phyloP scores from a whole-genome alignment of 2,329 filamentous ascomycete species.

The Volutella citrinella region DNA sequence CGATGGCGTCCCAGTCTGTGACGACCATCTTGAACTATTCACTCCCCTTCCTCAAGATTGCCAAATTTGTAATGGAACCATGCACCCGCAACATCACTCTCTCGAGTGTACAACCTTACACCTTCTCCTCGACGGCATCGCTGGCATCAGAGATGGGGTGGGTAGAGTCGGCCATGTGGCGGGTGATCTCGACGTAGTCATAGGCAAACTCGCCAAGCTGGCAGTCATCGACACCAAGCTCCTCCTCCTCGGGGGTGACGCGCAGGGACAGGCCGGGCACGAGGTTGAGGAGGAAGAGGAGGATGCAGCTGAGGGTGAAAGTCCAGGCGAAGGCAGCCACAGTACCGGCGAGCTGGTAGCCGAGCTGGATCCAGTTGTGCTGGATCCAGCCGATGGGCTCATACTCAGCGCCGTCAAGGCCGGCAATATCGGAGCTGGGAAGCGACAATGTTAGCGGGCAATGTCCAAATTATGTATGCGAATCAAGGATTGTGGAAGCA shows the following conservation, averaged over 20 bases:
- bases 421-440: conserved; percentile 63
- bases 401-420: conserved; percentile 64
- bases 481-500: neutral
- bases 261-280: conserved; percentile 69
- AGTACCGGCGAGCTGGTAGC: conserved; percentile 68
- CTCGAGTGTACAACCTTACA: no score
- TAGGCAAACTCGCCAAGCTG: conserved; percentile 82
- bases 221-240: conserved; percentile 68
- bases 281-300: conserved; percentile 69
- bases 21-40: no score
- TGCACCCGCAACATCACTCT: no score
- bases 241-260: conserved; percentile 63
- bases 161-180: conserved; percentile 53
- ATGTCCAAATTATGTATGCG: neutral
- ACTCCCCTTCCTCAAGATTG: no score
- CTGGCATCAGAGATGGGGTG: conserved; percentile 19
- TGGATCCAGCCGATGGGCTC: conserved; percentile 67
- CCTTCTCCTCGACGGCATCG: no score
- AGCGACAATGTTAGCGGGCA: conserved; percentile 16
- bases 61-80: no score
- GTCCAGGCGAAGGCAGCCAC: conserved; percentile 63
- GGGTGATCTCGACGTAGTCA: conserved; percentile 72
- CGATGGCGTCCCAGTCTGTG: no score
- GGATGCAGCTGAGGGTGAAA: conserved; percentile 65
- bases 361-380: conserved; percentile 67